A percentile compares a stretch with the other conserved stretches of the same genome.
These are phyloP conservation scores for Phialophora expanda DNA, from an alignment of 2,329 filamentous ascomycete species.

Conservation along the genomic window DNA sequence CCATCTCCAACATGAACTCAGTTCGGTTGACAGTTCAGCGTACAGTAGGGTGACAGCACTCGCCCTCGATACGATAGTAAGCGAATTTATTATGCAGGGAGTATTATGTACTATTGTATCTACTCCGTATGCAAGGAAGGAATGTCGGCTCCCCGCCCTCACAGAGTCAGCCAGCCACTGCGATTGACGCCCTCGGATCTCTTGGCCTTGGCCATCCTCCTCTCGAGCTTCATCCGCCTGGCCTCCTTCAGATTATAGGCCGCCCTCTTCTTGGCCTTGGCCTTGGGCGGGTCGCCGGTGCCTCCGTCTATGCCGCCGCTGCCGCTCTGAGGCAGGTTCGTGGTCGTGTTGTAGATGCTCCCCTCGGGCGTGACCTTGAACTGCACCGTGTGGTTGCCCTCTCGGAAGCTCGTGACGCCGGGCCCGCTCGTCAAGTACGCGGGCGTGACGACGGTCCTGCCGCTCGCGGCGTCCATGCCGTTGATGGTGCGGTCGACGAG, in stretches of 20 bases:
- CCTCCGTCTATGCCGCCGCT: neutral
- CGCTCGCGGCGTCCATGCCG: conserved; percentile 61
- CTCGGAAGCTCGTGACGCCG: conserved; percentile 55
- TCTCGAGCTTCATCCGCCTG: conserved; percentile 9
- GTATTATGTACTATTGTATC: no score
- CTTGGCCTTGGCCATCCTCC: neutral
- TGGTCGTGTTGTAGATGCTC: conserved; percentile 35
- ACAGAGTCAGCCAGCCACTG: neutral
- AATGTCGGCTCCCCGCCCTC: no score
- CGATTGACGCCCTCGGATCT: neutral
- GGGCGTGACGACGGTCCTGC: conserved; percentile 50
- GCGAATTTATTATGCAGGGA: no score
- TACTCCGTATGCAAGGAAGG: neutral
- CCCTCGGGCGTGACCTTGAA: conserved; percentile 30
- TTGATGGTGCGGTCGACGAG: conserved; percentile 66
- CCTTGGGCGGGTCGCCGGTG: neutral
- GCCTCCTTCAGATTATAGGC: conserved; percentile 22
- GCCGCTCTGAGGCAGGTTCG: conserved; percentile 32
- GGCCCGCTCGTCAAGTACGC: conserved; percentile 58
- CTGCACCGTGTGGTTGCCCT: conserved; percentile 39
- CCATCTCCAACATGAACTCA: no score
- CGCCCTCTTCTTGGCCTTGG: conserved; percentile 1
- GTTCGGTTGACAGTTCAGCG: no score
- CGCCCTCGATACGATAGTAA: no score
- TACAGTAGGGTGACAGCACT: no score